Base-by-base conservation (phyloP, 768 basidiomycete species). In the Suillus subluteus region DNA sequence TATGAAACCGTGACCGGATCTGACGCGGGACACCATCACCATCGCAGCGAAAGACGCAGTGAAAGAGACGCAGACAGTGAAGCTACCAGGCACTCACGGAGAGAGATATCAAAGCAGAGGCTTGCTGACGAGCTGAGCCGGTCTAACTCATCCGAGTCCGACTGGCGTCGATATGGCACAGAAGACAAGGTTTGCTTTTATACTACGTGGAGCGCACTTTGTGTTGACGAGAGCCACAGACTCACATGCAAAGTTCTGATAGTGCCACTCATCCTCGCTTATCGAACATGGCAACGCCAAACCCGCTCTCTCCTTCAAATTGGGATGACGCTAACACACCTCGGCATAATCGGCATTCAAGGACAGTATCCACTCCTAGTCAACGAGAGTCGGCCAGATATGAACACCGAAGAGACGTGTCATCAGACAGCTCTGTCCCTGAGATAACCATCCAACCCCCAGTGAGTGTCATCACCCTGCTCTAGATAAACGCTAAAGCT, bases 41-140 rank as follows among this genome's bases (percentile, higher is more conserved):
- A 43, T 21, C 58, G 43, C 21, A 54, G 67, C 0, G 61, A 68
- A 26, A 68, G 65, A 23, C 66, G 58, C 4, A 55, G 21, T 6
- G 55, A 56, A n/a, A 58, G 67, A 56, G 72, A 71, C 23, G 65
- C 52, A 67, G 66, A 67, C 23, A 71, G 71, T 5, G 67, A 62
- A 21, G 77, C 74, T 26, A 68, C 68, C 0, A 35, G 66, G 30
- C 54, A 48, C 26, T 58, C 58, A 4, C 68, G 64, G 12, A 70
- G 62, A 16, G 71, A 74, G 8, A 68, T 56, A 54, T 40, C 70
- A 35, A 79, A 73, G 7, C 79, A 80, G 16, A 64, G 68, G 21
- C 63, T 79, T 11, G 79, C 79, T 23, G 79, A 80, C 23, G 75
- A 74, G n/a, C 58, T 80, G 37, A 71, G 79, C 44, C 76, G 79